These are phyloP conservation scores for Cucurbita ficifolia DNA, from an alignment of 306 rosid species.

Conservation along the genomic window DNA sequence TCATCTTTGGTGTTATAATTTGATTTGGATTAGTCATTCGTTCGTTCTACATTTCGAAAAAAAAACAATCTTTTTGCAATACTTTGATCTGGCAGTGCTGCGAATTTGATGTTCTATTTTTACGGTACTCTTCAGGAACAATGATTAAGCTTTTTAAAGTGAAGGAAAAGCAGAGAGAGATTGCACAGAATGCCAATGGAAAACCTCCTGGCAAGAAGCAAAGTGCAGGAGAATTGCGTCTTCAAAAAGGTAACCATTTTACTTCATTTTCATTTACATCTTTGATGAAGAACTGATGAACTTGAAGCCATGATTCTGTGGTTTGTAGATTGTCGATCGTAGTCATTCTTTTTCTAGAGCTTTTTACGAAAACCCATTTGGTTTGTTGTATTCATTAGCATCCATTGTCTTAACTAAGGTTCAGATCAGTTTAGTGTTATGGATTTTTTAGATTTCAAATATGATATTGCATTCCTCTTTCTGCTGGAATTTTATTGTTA, in stretches of 20 bases:
- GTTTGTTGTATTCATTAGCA: background rate
- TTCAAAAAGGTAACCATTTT: slow-evolving; percentile 26
- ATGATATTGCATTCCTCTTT: background rate
- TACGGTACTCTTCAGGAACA: slow-evolving; percentile 17
- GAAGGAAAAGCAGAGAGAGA: slow-evolving; percentile 46
- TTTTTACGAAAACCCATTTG: background rate
- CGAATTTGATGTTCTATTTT: background rate
- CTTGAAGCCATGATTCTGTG: background rate
- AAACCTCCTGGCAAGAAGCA: slow-evolving; percentile 27
- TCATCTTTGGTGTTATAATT: background rate
- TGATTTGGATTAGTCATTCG: background rate
- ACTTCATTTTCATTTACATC: background rate
- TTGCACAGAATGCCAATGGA: slow-evolving; percentile 37
- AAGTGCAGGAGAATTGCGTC: slow-evolving; percentile 46
- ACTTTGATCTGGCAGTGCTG: background rate
- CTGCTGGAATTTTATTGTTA: background rate
- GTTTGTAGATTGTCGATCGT: background rate
- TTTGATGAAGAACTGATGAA: background rate
- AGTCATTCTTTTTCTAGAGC: background rate
- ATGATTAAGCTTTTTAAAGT: slow-evolving; percentile 49
- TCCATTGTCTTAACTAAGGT: background rate
- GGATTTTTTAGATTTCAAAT: background rate
- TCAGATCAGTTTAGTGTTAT: background rate
- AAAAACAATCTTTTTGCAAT: background rate
- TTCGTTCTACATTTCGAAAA: background rate